These are phyloP conservation scores for Colletotrichum liriopes DNA, from an alignment of 2,329 filamentous ascomycete species.

Conservation along the genomic window DNA sequence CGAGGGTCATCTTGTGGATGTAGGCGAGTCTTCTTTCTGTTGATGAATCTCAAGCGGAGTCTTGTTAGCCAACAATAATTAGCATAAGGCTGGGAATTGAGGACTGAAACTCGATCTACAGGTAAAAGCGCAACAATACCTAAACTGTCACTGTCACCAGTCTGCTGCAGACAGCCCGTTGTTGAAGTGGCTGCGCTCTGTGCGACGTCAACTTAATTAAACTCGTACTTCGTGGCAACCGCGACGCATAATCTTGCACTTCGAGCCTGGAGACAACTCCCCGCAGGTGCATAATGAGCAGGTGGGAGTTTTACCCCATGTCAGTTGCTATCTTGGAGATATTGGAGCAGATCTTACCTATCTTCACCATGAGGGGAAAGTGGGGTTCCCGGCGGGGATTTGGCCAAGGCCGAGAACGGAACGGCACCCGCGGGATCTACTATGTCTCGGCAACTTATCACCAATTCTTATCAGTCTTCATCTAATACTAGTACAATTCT, in stretches of 20 bases:
- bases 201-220: background rate
- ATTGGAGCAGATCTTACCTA: conserved; percentile 18
- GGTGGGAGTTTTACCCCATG: background rate
- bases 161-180: background rate
- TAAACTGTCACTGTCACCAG: background rate
- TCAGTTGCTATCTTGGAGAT: conserved; percentile 11
- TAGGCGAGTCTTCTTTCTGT: background rate
- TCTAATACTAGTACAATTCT: background rate
- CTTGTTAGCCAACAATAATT: background rate
- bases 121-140: too few species aligned
- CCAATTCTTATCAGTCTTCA: background rate
- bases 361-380: conserved; percentile 30
- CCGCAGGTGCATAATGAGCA: background rate
- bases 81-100: background rate
- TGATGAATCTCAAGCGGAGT: background rate
- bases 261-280: background rate
- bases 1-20: too few species aligned
- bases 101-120: background rate
- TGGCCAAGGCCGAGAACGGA: conserved; percentile 16
- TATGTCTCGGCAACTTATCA: conserved; percentile 10
- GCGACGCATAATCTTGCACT: background rate
- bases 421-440: background rate
- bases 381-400: conserved; percentile 14
- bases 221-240: background rate
- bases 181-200: background rate